A percentile compares a stretch with the other conserved stretches of the same genome.
Evolutionary conservation across 1,139 yeast genomes (phyloP).

Genomic region (Blastobotrys elegans): DNA sequence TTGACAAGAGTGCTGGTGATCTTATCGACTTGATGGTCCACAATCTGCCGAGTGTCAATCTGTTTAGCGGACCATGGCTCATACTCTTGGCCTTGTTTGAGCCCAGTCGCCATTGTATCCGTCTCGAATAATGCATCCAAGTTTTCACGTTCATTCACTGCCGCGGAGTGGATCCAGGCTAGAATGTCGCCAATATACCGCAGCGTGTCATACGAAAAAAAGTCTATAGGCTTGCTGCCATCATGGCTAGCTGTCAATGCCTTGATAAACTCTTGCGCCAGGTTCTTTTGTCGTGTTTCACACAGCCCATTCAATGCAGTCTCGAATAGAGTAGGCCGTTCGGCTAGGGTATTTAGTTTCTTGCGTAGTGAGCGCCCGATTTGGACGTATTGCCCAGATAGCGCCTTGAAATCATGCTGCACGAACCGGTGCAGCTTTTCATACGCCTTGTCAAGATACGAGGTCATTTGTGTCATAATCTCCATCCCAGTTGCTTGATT

Average conservation of each 20-base stretch:
- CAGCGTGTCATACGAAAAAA: constrained; percentile 74
- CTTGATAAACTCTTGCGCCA: constrained; percentile 43
- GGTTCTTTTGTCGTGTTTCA: constrained; percentile 30
- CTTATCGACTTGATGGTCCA: constrained; percentile 37
- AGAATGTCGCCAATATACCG: constrained; percentile 82
- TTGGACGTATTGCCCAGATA: constrained; percentile 25
- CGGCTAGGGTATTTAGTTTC: constrained; percentile 33
- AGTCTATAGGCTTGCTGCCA: constrained; percentile 48
- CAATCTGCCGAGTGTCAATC: constrained; percentile 29
- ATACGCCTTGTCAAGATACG: constrained; percentile 48
- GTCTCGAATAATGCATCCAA: constrained; percentile 52
- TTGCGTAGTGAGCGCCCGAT: constrained; percentile 26
- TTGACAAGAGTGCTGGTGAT: constrained; percentile 47
- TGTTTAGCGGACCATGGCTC: constrained; percentile 26
- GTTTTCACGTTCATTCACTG: constrained; percentile 82
- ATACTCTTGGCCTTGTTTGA: constrained; percentile 26
- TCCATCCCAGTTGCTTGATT: constrained; percentile 61
- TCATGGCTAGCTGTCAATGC: constrained; percentile 48
- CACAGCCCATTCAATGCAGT: constrained; percentile 31
- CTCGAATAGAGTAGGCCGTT: constrained; percentile 36
- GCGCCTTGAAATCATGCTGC: constrained; percentile 33
- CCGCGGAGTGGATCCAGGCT: constrained; percentile 85
- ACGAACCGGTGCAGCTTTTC: constrained; percentile 44
- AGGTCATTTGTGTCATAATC: constrained; percentile 58
- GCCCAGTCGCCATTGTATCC: constrained; percentile 32